Conservation (phyloP, 768 basidiomycete genomes). For the Leccinum fibrillosum region DNA sequence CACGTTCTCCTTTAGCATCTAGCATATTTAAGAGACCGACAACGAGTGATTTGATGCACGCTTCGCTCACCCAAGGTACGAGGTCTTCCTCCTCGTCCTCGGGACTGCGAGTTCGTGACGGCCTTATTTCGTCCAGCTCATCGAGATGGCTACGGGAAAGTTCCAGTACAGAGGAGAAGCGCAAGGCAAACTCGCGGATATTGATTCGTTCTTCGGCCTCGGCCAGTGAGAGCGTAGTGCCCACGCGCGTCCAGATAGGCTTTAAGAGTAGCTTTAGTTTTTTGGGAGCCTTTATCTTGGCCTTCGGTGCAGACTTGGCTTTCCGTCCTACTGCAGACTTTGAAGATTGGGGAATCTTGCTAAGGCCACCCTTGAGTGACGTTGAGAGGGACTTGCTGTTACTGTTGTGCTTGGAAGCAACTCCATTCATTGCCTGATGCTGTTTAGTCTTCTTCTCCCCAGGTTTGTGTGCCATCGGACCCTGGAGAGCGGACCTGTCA, state of each 20-base stretch:
- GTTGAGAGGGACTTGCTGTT: constrained; percentile 9
- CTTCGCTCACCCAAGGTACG: constrained; percentile 61
- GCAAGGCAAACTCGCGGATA: constrained; percentile 71
- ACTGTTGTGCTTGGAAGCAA: constrained; percentile 1
- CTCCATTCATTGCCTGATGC: constrained; percentile 3
- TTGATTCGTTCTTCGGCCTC: constrained; percentile 61
- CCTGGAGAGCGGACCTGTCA: constrained; percentile 21
- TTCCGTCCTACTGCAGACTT: constrained; percentile 16
- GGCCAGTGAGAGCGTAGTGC: constrained; percentile 38
- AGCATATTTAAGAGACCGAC: constrained; percentile 57
- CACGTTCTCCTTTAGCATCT: constrained; percentile 39
- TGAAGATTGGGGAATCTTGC: constrained; percentile 3
- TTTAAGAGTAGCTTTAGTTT: constrained; percentile 39
- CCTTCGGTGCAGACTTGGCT: constrained; percentile 16
- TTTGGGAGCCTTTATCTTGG: constrained; percentile 25
- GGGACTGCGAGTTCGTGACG: constrained; percentile 27
- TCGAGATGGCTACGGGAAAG: constrained; percentile 50
- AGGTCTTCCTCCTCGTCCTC: constrained; percentile 38
- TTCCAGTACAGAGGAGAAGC: constrained; percentile 57
- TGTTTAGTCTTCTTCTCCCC: constrained; percentile 18
- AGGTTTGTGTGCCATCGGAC: constrained; percentile 26
- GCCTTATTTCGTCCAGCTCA: constrained; percentile 58
- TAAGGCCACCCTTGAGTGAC: constrained; percentile 9
- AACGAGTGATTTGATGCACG: constrained; percentile 61
- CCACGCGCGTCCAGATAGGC: constrained; percentile 54